These are phyloP conservation scores for Priceomyces haplophilus DNA, from an alignment of 805 yeast species.

Conservation along the genomic window DNA sequence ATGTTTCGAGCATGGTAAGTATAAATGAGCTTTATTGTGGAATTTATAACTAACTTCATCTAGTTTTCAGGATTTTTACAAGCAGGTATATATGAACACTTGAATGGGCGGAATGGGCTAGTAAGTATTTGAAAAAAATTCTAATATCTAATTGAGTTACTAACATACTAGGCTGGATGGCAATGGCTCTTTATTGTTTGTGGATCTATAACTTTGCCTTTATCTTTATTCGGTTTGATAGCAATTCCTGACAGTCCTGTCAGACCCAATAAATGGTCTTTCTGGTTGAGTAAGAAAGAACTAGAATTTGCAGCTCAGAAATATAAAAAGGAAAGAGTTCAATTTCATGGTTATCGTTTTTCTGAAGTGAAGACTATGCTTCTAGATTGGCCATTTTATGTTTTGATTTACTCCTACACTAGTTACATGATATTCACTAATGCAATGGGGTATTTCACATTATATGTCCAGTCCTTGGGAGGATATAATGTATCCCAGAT, in stretches of 20 bases:
- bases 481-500: slow-evolving; percentile 21
- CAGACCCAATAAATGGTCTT: slow-evolving; percentile 16
- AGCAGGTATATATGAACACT: slow-evolving; percentile 42
- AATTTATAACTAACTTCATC: slow-evolving; percentile 3
- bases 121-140: slow-evolving; percentile 15
- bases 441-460: slow-evolving; percentile 12
- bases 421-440: slow-evolving; percentile 7
- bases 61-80: slow-evolving; percentile 32
- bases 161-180: slow-evolving; percentile 43
- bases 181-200: slow-evolving; percentile 60
- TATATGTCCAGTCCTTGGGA: slow-evolving; percentile 25
- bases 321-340: slow-evolving; percentile 3
- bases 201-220: slow-evolving; percentile 51
- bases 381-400: slow-evolving; percentile 7
- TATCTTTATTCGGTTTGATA: slow-evolving; percentile 48
- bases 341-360: slow-evolving; percentile 2
- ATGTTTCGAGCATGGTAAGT: slow-evolving; percentile 7
- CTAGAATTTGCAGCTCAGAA: slow-evolving; percentile 8
- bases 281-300: slow-evolving; percentile 15
- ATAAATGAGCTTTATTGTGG: background rate
- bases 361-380: slow-evolving; percentile 4
- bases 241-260: slow-evolving; percentile 54
- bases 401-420: slow-evolving; percentile 4
- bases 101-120: slow-evolving; percentile 39
- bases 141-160: background rate